A percentile compares a stretch with the other conserved stretches of the same genome.
Evolutionary conservation across 129 eudicot species (phyloP).

Genomic region (Escallonia rubra): DNA sequence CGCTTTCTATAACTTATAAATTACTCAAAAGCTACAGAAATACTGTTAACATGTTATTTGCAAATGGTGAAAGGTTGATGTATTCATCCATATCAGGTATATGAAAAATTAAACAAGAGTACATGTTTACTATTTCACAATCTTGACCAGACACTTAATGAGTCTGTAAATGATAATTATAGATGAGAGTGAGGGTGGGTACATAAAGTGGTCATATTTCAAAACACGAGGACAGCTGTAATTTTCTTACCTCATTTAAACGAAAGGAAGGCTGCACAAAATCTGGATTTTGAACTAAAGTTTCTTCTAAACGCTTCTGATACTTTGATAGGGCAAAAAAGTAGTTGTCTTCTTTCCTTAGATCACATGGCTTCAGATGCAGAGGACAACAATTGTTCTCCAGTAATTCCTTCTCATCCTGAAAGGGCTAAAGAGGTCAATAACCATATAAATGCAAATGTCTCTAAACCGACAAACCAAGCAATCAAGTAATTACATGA

Average conservation of each 20-base stretch:
- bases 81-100: too few relatives aligned
- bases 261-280: conserved; percentile 91
- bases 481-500: too few relatives aligned
- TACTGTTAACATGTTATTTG: too few relatives aligned
- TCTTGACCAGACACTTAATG: too few relatives aligned
- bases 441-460: neutral
- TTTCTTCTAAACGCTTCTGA: conserved; percentile 72
- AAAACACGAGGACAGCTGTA: neutral
- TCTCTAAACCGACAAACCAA: neutral
- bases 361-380: conserved; percentile 89
- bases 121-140: too few relatives aligned
- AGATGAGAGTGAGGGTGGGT: neutral
- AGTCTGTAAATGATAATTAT: too few relatives aligned
- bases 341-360: conserved; percentile 94
- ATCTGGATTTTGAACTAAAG: conserved; percentile 50
- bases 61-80: too few relatives aligned
- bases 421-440: conserved; percentile 17
- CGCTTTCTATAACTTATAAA: too few relatives aligned
- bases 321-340: conserved; percentile 94
- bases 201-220: neutral
- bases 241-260: conserved; percentile 67
- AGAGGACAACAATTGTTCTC: conserved; percentile 79
- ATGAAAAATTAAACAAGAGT: too few relatives aligned
- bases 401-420: conserved; percentile 92
- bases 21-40: too few relatives aligned